Percentiles rank a stretch among this genome's conserved stretches.
phyloP scores from a whole-genome alignment of 768 basidiomycete species.

The Rickenella mellea region DNA sequence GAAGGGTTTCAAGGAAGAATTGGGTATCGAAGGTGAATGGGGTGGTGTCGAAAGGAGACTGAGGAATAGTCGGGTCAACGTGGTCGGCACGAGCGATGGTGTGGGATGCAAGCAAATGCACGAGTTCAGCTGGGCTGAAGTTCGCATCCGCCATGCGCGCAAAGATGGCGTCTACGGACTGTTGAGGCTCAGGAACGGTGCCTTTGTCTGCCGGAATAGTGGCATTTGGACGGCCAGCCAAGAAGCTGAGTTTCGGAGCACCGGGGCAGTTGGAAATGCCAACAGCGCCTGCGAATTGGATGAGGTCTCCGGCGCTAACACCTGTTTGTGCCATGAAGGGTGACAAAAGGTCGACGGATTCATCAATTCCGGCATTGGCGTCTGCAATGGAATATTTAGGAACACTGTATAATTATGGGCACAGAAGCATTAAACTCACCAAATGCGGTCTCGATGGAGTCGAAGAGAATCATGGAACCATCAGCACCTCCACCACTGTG shows the following conservation, averaged over 20 bases:
- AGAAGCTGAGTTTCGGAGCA: conserved; percentile 14
- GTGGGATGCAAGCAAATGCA: conserved; percentile 17
- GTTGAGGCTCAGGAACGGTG: conserved; percentile 12
- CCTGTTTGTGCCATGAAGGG: conserved; percentile 11
- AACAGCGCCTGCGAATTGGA: conserved; percentile 15
- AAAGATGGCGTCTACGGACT: conserved; percentile 13
- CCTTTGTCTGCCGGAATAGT: conserved; percentile 11
- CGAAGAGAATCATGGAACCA: conserved; percentile 40
- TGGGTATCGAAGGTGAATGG: conserved; percentile 12
- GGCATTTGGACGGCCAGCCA: conserved; percentile 8
- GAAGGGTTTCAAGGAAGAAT: conserved; percentile 16
- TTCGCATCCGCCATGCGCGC: conserved; percentile 14
- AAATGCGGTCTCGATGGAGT: conserved; percentile 32
- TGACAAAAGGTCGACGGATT: conserved; percentile 12
- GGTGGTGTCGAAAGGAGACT: conserved; percentile 16
- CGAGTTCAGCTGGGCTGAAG: conserved; percentile 15
- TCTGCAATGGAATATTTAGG: too few relatives aligned
- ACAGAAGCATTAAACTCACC: conserved; percentile 1
- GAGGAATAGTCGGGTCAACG: conserved; percentile 14
- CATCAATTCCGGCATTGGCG: conserved; percentile 17
- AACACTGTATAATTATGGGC: too few relatives aligned
- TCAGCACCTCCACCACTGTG: conserved; percentile 26
- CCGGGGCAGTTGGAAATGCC: conserved; percentile 15
- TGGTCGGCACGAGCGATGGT: conserved; percentile 16
- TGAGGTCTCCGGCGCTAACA: conserved; percentile 11